Base-by-base conservation (phyloP, 441 rosid genomes). In the Caryocar brasiliense region DNA sequence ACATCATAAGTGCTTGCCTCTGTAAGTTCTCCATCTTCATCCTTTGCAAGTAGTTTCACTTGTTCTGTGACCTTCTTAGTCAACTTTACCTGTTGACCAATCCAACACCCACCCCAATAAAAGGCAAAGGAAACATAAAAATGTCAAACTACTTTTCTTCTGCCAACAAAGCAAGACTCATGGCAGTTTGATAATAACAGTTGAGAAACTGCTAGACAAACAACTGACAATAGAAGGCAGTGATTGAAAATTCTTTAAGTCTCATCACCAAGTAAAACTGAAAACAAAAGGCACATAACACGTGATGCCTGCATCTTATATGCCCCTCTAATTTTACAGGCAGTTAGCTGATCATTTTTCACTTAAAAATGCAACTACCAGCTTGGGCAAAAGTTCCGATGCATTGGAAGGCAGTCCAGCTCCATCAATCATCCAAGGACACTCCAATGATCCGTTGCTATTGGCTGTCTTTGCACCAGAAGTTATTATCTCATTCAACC, bases 371-470 rank as follows among this genome's bases (percentile, higher is more conserved):
- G 18, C 22, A 42, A 3, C 64, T 75, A 90, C 98, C 97, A 94
- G 49, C 72, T 73, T 75, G 12, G 77, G 86, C 55, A 94, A 79
- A 75, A 85, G 86, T 68, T 90, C 78, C 51, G 73, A 75, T 46
- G 95, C 99, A 71, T 82, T 82, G 47, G 85, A 53, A 58, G 98
- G 98, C 52, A 94, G 80, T 59, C 98, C 98, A 73, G 80, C 94
- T 63, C 99, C 99, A 76, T 94, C 99, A 40, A 72, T 64, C 99
- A 87, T 90, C 99, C 99, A 94, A 34, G 95, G 95, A 62, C 55
- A 83, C 47, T 83, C 90, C 56, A 77, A 77, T 40, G 79, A 59
- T 33, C 67, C 83, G 65, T 64, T 74, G 65, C 63, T 74, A 53
- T 64, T 54, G 52, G 20, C 58, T 41, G 70, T 36, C 78, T 77